Evolutionary conservation across 73 alveolate species (phyloP), one percentile per base, ranked within the genome.

Genomic region (Paramecium sonneborni): DNA sequence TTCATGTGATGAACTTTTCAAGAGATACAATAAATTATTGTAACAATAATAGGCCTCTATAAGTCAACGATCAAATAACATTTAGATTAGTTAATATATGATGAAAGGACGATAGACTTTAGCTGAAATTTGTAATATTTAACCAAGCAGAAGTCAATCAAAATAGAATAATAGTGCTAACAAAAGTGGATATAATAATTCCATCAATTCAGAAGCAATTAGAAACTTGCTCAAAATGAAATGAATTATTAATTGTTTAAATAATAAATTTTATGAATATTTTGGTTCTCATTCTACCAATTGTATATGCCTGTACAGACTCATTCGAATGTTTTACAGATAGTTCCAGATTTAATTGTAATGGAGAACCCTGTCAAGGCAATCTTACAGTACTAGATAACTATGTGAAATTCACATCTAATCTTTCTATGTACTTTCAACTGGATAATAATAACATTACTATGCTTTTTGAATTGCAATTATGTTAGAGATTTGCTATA

Each of bases 261-360:
- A 52, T 52, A 52, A 52, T 52, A 52, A 18, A 3, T 52, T 52
- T 18, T 4, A 52, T 52, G 68, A 52, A 18, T 52, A 52, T 52
- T 52, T 28, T 18, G 30, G 6, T 52, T 52, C 6, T 52, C 34
- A 52, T 52, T 52, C 68, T 52, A 52, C 68, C 68, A 52, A 52
- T 52, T 5, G 30, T 52, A 18, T 52, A 62, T 62, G 84, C 84
- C 5, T 62, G 84, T 24, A 62, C 24, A 62, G 84, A 62, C 46
- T 62, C 84, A 30, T 62, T 62, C 26, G 84, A 62, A 2, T 62
- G 84, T 32, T 62, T 30, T 62, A 62, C 84, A 62, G 84, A 62
- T 10, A 30, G 84, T 32, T 30, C 39, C 20, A 62, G 48, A 26
- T 30, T 30, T 62, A 62, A 43, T 8, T 62, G 84, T 30, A 62